Conservation (phyloP, 1,284 basidiomycete species). For the Crucibulum parvulum region DNA sequence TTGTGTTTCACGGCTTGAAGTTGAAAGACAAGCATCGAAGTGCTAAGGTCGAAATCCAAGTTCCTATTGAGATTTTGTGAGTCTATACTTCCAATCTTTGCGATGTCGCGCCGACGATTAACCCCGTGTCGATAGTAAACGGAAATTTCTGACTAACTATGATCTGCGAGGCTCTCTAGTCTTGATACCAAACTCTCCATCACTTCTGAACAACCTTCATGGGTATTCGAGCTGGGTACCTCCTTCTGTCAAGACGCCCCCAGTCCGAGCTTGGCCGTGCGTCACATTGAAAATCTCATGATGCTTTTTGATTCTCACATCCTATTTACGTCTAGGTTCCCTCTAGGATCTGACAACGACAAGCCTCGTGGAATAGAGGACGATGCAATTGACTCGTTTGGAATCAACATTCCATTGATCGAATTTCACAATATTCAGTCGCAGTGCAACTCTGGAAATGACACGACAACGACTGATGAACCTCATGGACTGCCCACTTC, state of each 20-base stretch:
- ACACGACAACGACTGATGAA: neutral
- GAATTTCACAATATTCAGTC: constrained; percentile 31
- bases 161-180: constrained; percentile 41
- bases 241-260: constrained; percentile 19
- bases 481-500: neutral
- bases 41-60: constrained; percentile 25
- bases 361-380: constrained; percentile 26
- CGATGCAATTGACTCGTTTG: constrained; percentile 36
- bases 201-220: constrained; percentile 28
- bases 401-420: constrained; percentile 34
- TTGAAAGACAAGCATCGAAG: constrained; percentile 29
- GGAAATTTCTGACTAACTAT: constrained; percentile 24
- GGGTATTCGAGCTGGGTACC: constrained; percentile 38
- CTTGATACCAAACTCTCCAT: constrained; percentile 34
- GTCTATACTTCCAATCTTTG: constrained; percentile 4
- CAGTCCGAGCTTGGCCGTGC: constrained; percentile 32
- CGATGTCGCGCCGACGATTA: too few species aligned
- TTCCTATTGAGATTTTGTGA: constrained; percentile 39
- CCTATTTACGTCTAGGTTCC: too few species aligned
- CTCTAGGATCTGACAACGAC: too few species aligned
- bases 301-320: neutral
- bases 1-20: constrained; percentile 33
- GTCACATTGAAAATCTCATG: neutral
- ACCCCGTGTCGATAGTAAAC: constrained; percentile 13
- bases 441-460: constrained; percentile 12